Evolutionary conservation across 2,329 filamentous ascomycete genomes (phyloP).

Genomic region (Curvularia lunata): DNA sequence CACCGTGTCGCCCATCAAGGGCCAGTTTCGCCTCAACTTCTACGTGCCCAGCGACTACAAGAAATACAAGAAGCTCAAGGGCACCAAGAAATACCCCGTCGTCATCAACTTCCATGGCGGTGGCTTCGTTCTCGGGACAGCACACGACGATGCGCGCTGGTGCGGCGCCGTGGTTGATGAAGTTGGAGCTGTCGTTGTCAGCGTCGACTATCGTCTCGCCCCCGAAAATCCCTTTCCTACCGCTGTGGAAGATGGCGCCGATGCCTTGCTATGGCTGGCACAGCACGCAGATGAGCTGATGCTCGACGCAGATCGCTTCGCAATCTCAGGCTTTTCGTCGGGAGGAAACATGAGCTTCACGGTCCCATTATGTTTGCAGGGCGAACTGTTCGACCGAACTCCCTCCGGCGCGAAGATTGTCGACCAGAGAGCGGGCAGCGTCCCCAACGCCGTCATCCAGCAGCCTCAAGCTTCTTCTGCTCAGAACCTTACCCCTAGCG

Average conservation of each 20-base stretch:
- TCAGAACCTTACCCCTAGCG: constrained; percentile 34
- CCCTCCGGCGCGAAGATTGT: constrained; percentile 37
- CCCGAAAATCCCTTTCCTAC: constrained; percentile 68
- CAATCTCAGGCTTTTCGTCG: constrained; percentile 67
- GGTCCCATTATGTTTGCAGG: constrained; percentile 64
- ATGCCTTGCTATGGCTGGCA: constrained; percentile 65
- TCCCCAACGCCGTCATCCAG: constrained; percentile 32
- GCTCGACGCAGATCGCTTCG: constrained; percentile 64
- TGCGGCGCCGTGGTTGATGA: constrained; percentile 62
- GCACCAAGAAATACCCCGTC: constrained; percentile 59
- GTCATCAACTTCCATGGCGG: constrained; percentile 70
- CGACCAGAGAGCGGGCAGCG: constrained; percentile 36
- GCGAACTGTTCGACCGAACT: constrained; percentile 50
- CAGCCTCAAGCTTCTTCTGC: constrained; percentile 20
- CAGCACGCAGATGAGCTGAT: constrained; percentile 62
- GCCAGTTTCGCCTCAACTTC: constrained; percentile 63
- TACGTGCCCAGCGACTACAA: constrained; percentile 63
- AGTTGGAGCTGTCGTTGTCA: constrained; percentile 64
- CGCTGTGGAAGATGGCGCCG: constrained; percentile 68
- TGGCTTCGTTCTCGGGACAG: constrained; percentile 65
- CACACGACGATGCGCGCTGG: constrained; percentile 68
- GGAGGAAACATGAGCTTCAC: constrained; percentile 69
- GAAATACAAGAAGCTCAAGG: constrained; percentile 51
- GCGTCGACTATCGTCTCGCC: constrained; percentile 66
- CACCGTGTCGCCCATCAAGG: constrained; percentile 54